Base-by-base conservation (phyloP, 306 rosid species). In the Cicer chorassanicum region DNA sequence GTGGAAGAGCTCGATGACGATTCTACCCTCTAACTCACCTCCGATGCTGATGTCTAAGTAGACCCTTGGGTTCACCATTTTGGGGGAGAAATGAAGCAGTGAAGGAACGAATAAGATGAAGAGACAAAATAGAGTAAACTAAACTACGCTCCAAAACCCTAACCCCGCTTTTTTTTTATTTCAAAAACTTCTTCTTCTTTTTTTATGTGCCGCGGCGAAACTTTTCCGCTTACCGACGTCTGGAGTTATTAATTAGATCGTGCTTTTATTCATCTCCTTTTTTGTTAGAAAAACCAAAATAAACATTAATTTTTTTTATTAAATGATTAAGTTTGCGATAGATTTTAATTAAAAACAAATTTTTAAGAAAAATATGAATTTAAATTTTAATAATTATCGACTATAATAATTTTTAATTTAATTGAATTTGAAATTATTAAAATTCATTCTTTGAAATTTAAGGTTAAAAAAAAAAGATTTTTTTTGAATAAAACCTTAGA, bases 11-110 rank as follows among this genome's bases (percentile, higher is more conserved):
- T 91, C 97, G 1, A 91, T 55, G 7, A 91, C 84, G 24, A 91
- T 80, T 34, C 97, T 83, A 0, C 97, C 97, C 50, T 89, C 94
- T 2, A 86, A 59, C 63, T 89, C 97, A 1, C 89, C 94, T 8
- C 83, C 95, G 4, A 91, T 84, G 79, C 78, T 73, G 5, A 89
- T 24, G 73, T 91, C 97, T 12, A 91, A 44, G 80, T 69, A 91
- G 65, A 90, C 88, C 56, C 85, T 82, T 13, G 87, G 84, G 43
- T 80, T 89, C 76, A 9, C 85, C 97, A 91, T 90, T 56, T 77
- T 62, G 1, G 18, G 43, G 14, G 5, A 9, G 8, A 6, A 64
- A 40, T 6, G 1, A 11, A 19, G 8, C 9, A 21, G 24, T 45
- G 65, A 9, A 14, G 40, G 53, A 41, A 9, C 1, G 8, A 39